Evolutionary conservation across 164 flowering plant genomes (phyloP), one percentile per base, ranked within the genome.

Genomic region (Cinnamomum chago): DNA sequence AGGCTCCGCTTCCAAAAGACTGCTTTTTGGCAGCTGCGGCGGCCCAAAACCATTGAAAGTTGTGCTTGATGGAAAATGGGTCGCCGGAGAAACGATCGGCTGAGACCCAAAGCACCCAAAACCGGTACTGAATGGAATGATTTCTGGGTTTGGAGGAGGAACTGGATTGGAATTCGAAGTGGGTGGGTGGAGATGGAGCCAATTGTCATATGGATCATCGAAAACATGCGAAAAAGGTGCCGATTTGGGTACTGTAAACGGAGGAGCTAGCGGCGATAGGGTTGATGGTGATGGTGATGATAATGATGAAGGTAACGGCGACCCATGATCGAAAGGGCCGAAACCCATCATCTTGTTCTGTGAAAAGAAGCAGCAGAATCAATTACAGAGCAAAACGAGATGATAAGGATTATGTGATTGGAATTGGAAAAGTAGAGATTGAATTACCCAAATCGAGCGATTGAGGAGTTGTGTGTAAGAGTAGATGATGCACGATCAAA

Each of bases 231-330:
- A 25, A 13, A 25, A 23, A 14, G 33, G 28, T 2, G 25, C 33
- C 27, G 28, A 25, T 22, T 24, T 23, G 67, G 27, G 28, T 64
- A 64, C 67, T 11, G 67, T 23, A 15, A 64, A 64, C 14, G 30
- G 67, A 23, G 25, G 28, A 64, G 67, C 67, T 18, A 66, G 62
- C 50, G 87, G 81, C 70, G 86, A 85, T 64, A 82, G 73, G 68
- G 80, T 74, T 28, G 82, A 83, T 55, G 86, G 79, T 28, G 82
- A 83, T 55, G 86, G 79, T 20, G 87, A 80, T 9, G 84, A 79
- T 73, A 86, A 78, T 50, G 79, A 83, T 50, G 71, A 70, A 50
- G 50, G 40, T 2, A 86, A 82, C 24, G 92, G 86, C 77, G n/a
- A 55, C 20, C 20, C 60, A 55, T 55, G 60, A 55, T 55, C 60